Evolutionary conservation across 257 asterid genomes (phyloP).

Genomic region (Jacaranda copaia): DNA sequence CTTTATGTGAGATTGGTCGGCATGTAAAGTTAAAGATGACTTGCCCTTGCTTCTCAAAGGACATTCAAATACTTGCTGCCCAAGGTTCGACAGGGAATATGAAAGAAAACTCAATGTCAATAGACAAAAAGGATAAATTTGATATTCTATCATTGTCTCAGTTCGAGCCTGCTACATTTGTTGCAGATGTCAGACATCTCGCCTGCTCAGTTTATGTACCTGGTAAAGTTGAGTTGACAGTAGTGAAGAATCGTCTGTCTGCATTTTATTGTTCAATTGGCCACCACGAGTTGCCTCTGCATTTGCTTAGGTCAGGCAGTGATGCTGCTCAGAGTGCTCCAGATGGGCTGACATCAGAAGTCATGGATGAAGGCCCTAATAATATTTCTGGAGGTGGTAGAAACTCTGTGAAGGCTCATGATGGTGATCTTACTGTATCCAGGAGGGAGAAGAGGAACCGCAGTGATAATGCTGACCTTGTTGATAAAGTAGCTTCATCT

Average conservation of each 20-base stretch:
- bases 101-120: slow-evolving; percentile 33
- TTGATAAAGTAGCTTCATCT: slow-evolving; percentile 33
- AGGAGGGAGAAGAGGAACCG: slow-evolving; percentile 38
- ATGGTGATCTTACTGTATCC: neutral
- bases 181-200: slow-evolving; percentile 46
- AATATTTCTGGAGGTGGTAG: slow-evolving; percentile 25
- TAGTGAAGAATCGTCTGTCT: slow-evolving; percentile 56
- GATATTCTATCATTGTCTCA: slow-evolving; percentile 47
- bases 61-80: slow-evolving; percentile 33
- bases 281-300: slow-evolving; percentile 69
- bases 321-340: slow-evolving; percentile 21
- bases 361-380: slow-evolving; percentile 29
- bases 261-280: slow-evolving; percentile 74
- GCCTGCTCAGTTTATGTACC: slow-evolving; percentile 50
- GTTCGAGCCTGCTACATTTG: slow-evolving; percentile 60
- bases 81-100: slow-evolving; percentile 2
- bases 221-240: slow-evolving; percentile 51
- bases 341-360: slow-evolving; percentile 28
- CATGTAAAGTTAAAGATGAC: slow-evolving; percentile 69
- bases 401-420: slow-evolving; percentile 14
- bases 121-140: slow-evolving; percentile 26
- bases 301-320: slow-evolving; percentile 50
- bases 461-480: slow-evolving; percentile 18
- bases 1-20: slow-evolving; percentile 61
- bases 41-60: slow-evolving; percentile 68